Base-by-base conservation (phyloP, 2,329 filamentous ascomycete species). In the Phoma sp. region DNA sequence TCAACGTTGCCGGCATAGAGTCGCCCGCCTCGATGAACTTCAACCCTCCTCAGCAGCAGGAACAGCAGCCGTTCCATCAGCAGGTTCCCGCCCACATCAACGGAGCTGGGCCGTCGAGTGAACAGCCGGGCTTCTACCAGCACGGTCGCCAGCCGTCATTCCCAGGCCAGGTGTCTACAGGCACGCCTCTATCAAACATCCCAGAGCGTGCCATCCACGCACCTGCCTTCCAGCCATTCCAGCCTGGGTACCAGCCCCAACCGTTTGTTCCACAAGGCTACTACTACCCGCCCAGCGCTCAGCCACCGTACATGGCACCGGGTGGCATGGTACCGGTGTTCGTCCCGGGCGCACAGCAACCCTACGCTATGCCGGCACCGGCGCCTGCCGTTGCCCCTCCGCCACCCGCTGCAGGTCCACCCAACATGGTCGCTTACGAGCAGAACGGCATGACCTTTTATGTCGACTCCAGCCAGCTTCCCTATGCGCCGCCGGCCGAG, bases 391-490 rank as follows among this genome's bases (percentile, higher is more conserved):
- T 74, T 56, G 69, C 68, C 57, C 69, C 74, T 38, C 67, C 75
- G 37, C 68, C 64, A 23, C 43, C 67, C 20, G 53, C 69, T 42
- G 54, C 62, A 23, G 66, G 60, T 7, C 85, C 84, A 60, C 75
- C 78, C 3, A 81, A 80, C 15, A 84, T 84, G 52, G 83, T 89
- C 17, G 91, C 92, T 0, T 93, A 97, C 74, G 93, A 98, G 78
- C 87, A 88, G 60, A 96, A 96, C 64, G 95, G 95, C 57, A 98
- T 96, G 84, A 92, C 96, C 1, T 98, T 96, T 75, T 99, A 96
- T 73, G 93, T 92, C 67, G 90, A 96, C 69, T 83, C 91, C 7
- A 83, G 87, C n/a, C 88, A 92, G 69, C 78, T 93, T 40, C 73
- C 75, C 29, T 47, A 67, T 14, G 60, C 64, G 2, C 79, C 85